Evolutionary conservation across 2,329 filamentous ascomycete genomes (phyloP).

Genomic region (Chalaropsis ovoidea): DNA sequence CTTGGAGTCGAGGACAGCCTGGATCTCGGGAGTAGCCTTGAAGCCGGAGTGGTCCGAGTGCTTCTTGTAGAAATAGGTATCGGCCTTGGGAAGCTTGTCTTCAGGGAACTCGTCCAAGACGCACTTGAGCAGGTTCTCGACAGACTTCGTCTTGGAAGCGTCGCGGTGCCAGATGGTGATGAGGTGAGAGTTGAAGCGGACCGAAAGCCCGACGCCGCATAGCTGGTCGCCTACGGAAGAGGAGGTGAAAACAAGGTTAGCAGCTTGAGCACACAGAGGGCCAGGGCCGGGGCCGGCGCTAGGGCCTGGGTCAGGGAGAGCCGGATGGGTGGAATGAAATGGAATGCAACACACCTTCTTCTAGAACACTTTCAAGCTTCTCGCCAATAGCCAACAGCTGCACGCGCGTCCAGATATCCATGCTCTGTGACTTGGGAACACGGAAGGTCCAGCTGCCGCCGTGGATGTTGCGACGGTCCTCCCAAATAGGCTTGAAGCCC

Average conservation of each 20-base stretch:
- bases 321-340: neutral
- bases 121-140: constrained; percentile 61
- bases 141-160: constrained; percentile 65
- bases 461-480: constrained; percentile 73
- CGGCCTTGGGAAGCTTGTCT: constrained; percentile 60
- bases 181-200: constrained; percentile 79
- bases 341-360: constrained; percentile 46
- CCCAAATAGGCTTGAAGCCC: constrained; percentile 68
- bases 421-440: constrained; percentile 62
- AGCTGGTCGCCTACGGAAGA: constrained; percentile 61
- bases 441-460: constrained; percentile 92
- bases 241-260: neutral
- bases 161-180: constrained; percentile 93
- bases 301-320: neutral
- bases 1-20: constrained; percentile 48
- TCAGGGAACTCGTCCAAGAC: constrained; percentile 63
- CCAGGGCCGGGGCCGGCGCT: no score
- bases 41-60: constrained; percentile 83
- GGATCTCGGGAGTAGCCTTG: constrained; percentile 51
- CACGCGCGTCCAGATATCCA: constrained; percentile 71
- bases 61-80: constrained; percentile 76
- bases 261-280: neutral
- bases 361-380: constrained; percentile 62
- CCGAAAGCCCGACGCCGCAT: constrained; percentile 77
- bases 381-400: constrained; percentile 76